Base-by-base conservation (phyloP, 371 early-diverging fungal species). In the Catenaria anguillulae region DNA sequence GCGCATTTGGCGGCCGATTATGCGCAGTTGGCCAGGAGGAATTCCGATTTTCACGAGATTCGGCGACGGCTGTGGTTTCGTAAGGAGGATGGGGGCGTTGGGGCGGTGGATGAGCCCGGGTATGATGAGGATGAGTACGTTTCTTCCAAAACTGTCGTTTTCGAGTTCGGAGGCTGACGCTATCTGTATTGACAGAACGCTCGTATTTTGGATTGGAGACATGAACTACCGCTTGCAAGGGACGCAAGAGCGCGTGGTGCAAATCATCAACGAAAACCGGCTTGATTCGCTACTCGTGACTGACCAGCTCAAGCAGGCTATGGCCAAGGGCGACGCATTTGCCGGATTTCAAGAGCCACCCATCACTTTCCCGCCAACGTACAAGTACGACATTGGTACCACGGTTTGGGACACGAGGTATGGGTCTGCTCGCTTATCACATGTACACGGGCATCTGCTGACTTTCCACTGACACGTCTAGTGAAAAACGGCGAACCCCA, bases 1-100 rank as follows among this genome's bases (percentile, higher is more conserved):
- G 84, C 92, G 0, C 98, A 98, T 74, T 79, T 98, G 58, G 92
- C 97, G 0, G 88, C 98, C 15, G 97, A 93, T 61, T 54, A 62
- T 42, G 52, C 2, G 12, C 37, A 29, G 34, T 52, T 31, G 29
- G 52, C 34, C 42, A 34, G 35, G 33, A 4, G 45, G n/a, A 60
- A 64, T 19, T 23, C 31, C 56, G 60, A 64, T 56, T 54, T 66
- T 29, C 23, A 21, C 33, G 58, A 59, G 26, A 42, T 61, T 12
- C 61, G 62, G 17, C 54, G 42, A 24, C n/a, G 55, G n/a, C 64
- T 56, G 40, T 19, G 40, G 29, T 24, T 66, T 33, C 40, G 12
- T 10, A 63, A 69, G 66, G 45, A 76, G 12, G 93, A 98, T 65
- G 92, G 82, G 67, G n/a, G n/a, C n/a, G n/a, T n/a, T n/a, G 76